Percentiles rank a stretch among this genome's conserved stretches.
These are phyloP conservation scores for Striga hermonthica DNA, from an alignment of 305 asterid species.

Conservation along the genomic window DNA sequence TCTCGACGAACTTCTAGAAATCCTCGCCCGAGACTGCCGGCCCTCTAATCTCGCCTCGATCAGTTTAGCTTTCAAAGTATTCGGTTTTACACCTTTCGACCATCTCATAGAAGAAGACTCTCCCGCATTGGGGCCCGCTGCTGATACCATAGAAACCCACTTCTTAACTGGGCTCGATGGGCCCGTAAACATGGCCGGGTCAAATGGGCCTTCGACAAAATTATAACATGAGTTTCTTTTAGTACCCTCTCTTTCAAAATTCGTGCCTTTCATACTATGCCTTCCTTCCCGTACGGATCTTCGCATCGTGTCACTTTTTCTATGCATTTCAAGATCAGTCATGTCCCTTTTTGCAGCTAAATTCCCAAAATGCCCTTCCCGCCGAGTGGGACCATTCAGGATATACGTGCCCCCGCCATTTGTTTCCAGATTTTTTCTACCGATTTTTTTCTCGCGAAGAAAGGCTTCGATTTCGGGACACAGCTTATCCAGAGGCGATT, in stretches of 20 bases:
- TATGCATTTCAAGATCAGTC: slow-evolving; percentile 3
- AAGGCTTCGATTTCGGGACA: slow-evolving; percentile 61
- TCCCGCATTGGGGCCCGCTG: slow-evolving; percentile 32
- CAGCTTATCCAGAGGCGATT: slow-evolving; percentile 61
- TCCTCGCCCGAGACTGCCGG: slow-evolving; percentile 44
- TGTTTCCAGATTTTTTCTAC: neutral
- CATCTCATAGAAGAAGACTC: slow-evolving; percentile 46
- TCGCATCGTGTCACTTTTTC: slow-evolving; percentile 29
- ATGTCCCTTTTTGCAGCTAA: slow-evolving; percentile 7
- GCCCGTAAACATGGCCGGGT: slow-evolving; percentile 46
- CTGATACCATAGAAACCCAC: slow-evolving; percentile 51
- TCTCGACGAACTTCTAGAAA: slow-evolving; percentile 36
- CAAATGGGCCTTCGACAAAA: slow-evolving; percentile 36
- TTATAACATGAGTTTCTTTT: slow-evolving; percentile 23
- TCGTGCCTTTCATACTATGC: slow-evolving; percentile 16
- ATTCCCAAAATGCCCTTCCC: slow-evolving; percentile 3
- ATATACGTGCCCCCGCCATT: slow-evolving; percentile 39
- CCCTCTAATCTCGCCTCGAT: slow-evolving; percentile 73
- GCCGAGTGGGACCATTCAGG: slow-evolving; percentile 44
- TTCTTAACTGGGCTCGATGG: slow-evolving; percentile 57
- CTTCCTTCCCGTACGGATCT: slow-evolving; percentile 29
- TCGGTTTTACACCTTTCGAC: slow-evolving; percentile 43
- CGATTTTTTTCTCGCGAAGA: slow-evolving; percentile 47
- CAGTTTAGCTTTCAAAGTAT: slow-evolving; percentile 73
- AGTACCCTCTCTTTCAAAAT: slow-evolving; percentile 28